A percentile compares a stretch with the other conserved stretches of the same genome.
These are phyloP conservation scores for Solanum tarapatanum DNA, from an alignment of 257 asterid species.

Conservation along the genomic window DNA sequence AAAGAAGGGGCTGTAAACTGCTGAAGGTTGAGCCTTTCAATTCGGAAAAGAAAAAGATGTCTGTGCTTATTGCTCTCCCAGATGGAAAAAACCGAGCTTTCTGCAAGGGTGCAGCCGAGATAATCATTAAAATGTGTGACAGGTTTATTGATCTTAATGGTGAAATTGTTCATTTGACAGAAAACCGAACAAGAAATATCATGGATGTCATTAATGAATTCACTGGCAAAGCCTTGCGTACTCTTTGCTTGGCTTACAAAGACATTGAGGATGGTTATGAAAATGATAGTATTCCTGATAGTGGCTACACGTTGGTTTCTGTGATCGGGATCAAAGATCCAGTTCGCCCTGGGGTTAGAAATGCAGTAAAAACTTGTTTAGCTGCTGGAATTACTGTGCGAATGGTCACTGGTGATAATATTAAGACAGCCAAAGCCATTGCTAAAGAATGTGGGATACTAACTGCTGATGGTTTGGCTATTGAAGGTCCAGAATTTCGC, in stretches of 20 bases:
- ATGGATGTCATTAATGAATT: conserved; percentile 33
- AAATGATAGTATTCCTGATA: conserved; percentile 33
- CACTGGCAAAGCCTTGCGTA: conserved; percentile 57
- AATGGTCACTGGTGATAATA: conserved; percentile 87
- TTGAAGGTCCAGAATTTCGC: conserved; percentile 66
- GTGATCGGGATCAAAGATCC: conserved; percentile 74
- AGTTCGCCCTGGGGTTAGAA: conserved; percentile 65
- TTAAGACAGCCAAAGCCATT: conserved; percentile 73
- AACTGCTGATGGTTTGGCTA: conserved; percentile 56
- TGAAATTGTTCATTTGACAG: conserved; percentile 29
- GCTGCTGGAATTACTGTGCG: conserved; percentile 64
- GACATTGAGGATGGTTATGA: conserved; percentile 20
- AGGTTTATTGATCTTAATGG: conserved; percentile 39
- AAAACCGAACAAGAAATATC: conserved; percentile 32
- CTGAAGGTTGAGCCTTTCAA: conserved; percentile 64
- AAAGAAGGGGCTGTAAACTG: conserved; percentile 15
- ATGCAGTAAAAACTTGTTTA: conserved; percentile 64
- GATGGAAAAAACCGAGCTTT: conserved; percentile 42
- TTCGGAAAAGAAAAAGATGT: conserved; percentile 68
- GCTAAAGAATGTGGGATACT: conserved; percentile 79
- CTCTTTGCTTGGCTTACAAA: conserved; percentile 58
- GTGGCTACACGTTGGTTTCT: conserved; percentile 48
- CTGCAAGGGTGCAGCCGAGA: conserved; percentile 70
- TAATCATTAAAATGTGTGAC: conserved; percentile 46
- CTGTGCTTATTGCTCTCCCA: conserved; percentile 44